A percentile compares a stretch with the other conserved stretches of the same genome.
phyloP scores from a whole-genome alignment of 2,329 filamentous ascomycete species.

The Penicillium palitans region DNA sequence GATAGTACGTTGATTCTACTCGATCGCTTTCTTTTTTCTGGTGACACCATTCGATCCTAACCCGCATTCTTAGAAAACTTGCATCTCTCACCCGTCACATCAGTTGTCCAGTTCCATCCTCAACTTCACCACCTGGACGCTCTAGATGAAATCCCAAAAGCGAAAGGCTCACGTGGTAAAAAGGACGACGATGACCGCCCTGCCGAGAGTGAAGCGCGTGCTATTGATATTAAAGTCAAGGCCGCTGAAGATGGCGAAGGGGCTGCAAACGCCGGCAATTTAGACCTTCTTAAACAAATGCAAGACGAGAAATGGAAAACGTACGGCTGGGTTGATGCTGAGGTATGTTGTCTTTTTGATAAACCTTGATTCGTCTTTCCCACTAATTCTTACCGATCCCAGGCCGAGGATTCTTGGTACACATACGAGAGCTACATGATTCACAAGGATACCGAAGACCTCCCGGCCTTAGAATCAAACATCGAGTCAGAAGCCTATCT shows the following conservation, averaged over 20 bases:
- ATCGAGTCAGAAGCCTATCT: constrained; percentile 62
- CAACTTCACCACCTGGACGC: constrained; percentile 94
- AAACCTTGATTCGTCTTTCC: background rate
- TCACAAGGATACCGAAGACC: constrained; percentile 45
- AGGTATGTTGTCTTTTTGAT: constrained; percentile 26
- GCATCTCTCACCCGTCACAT: constrained; percentile 79
- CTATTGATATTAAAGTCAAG: constrained; percentile 86
- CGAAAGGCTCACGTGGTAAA: constrained; percentile 35
- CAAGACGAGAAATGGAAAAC: constrained; percentile 80
- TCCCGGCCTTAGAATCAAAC: constrained; percentile 53
- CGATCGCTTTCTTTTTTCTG: background rate
- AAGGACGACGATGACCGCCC: constrained; percentile 50
- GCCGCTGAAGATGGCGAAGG: constrained; percentile 67
- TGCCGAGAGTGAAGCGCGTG: constrained; percentile 60
- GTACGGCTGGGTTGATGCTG: constrained; percentile 63
- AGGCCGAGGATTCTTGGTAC: constrained; percentile 69
- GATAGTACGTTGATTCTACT: constrained; percentile 59
- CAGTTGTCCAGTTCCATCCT: constrained; percentile 83
- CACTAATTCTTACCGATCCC: constrained; percentile 15
- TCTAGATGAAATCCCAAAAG: constrained; percentile 62
- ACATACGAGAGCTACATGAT: constrained; percentile 74
- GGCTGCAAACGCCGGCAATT: constrained; percentile 67
- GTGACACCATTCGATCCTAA: constrained; percentile 11
- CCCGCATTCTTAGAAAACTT: constrained; percentile 64
- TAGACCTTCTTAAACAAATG: constrained; percentile 71